A percentile compares a stretch with the other conserved stretches of the same genome.
These are phyloP conservation scores for Trypanosoma melophagium DNA, from an alignment of 208 protist genomes.

Conservation along the genomic window DNA sequence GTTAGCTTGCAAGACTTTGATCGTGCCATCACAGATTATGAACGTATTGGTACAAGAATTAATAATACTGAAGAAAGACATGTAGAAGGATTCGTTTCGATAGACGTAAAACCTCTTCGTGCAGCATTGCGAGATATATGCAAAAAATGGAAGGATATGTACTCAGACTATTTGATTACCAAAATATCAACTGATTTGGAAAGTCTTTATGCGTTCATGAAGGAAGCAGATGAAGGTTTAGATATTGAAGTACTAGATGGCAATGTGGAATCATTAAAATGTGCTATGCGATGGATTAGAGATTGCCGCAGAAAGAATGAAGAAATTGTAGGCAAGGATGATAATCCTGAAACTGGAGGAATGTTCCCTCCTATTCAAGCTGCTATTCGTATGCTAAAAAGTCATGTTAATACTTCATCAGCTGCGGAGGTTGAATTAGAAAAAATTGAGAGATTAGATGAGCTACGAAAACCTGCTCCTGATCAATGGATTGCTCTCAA, in stretches of 20 bases:
- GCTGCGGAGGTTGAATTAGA: conserved; percentile 75
- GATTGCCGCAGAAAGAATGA: conserved; percentile 87
- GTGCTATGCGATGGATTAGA: conserved; percentile 92
- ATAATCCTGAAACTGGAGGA: conserved; percentile 77
- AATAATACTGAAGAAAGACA: conserved; percentile 87
- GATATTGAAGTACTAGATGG: conserved; percentile 91
- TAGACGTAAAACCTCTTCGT: conserved; percentile 96
- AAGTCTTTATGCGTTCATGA: conserved; percentile 90
- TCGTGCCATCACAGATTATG: conserved; percentile 92
- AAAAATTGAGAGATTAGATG: conserved; percentile 91
- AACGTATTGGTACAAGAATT: conserved; percentile 78
- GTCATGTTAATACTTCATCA: conserved; percentile 76
- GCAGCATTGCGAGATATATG: conserved; percentile 89
- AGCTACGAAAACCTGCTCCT: conserved; percentile 90
- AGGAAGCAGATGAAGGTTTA: conserved; percentile 89
- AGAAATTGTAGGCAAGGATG: conserved; percentile 84
- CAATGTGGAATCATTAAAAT: conserved; percentile 89
- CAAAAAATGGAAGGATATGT: conserved; percentile 95
- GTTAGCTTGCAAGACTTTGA: conserved; percentile 93
- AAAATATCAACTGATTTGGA: conserved; percentile 87
- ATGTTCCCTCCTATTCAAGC: conserved; percentile 92
- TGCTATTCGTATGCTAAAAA: conserved; percentile 91
- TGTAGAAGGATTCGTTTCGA: conserved; percentile 88
- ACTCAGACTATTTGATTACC: conserved; percentile 92
- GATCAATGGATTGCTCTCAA: conserved; percentile 90